phyloP scores from a whole-genome alignment of 2,329 filamentous ascomycete species.

The Fusarium sp. region DNA sequence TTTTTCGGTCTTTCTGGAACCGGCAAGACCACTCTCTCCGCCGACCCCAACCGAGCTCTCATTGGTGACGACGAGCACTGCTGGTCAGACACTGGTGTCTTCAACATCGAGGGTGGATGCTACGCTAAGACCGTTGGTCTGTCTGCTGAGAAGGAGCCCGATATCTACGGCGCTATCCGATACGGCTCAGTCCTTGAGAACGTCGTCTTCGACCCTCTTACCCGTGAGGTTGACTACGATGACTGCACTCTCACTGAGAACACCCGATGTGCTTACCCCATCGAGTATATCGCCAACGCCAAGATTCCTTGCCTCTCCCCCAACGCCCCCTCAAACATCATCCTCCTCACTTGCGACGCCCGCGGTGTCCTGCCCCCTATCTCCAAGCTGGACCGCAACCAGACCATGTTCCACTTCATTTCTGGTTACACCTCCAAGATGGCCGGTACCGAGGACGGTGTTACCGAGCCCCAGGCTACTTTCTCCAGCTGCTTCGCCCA shows the following conservation, averaged over 20 bases:
- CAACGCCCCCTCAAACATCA: conserved; percentile 95
- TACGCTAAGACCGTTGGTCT: conserved; percentile 99
- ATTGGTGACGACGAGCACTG: conserved; percentile 99
- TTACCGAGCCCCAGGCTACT: conserved; percentile 96
- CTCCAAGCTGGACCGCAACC: conserved; percentile 92
- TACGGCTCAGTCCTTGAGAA: conserved; percentile 99
- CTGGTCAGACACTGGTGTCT: conserved; percentile 96
- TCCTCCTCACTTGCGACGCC: conserved; percentile 97
- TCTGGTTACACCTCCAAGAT: conserved; percentile 99
- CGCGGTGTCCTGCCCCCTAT: conserved; percentile 97
- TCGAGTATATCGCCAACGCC: conserved; percentile 98
- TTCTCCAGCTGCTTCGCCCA: conserved; percentile 99
- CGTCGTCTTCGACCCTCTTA: conserved; percentile 94
- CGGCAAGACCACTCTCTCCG: conserved; percentile 98
- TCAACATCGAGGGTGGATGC: conserved; percentile 99
- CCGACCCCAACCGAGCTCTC: conserved; percentile 93
- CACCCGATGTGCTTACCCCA: conserved; percentile 97
- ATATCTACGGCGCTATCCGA: conserved; percentile 95
- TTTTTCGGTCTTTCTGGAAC: conserved; percentile 99
- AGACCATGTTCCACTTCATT: conserved; percentile 99
- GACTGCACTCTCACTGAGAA: conserved; percentile 96
- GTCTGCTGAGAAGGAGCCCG: conserved; percentile 98
- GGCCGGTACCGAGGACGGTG: conserved; percentile 97
- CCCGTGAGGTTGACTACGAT: conserved; percentile 94
- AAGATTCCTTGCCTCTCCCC: conserved; percentile 95